phyloP scores from a whole-genome alignment of 2,329 filamentous ascomycete genomes.

The Apiospora phragmitis region DNA sequence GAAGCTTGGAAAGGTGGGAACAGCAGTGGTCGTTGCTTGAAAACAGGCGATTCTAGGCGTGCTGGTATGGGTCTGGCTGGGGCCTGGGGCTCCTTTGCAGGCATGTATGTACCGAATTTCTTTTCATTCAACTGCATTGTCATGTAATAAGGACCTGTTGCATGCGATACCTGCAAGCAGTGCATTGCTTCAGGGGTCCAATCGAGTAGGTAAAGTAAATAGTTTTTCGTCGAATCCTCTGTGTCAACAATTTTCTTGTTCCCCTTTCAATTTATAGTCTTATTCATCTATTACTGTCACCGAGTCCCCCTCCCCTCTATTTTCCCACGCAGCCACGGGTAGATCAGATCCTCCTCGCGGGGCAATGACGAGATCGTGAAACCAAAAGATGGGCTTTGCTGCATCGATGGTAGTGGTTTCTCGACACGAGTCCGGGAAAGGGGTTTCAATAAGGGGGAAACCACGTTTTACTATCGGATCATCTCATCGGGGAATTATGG shows the following conservation, averaged over 20 bases:
- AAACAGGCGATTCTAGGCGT: not conserved
- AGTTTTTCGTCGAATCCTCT: not conserved
- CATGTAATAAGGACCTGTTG: not conserved
- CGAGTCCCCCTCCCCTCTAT: not conserved
- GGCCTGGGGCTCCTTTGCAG: not conserved
- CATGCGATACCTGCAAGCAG: not conserved
- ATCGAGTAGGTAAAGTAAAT: not conserved
- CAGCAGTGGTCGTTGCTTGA: not conserved
- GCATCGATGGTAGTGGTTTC: not conserved
- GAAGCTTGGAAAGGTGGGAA: not conserved
- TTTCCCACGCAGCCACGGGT: not conserved
- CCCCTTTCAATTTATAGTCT: not conserved
- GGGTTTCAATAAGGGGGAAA: not conserved
- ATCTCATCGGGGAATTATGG: not conserved
- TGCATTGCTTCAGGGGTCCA: not conserved
- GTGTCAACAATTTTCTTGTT: not conserved
- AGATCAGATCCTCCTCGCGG: not conserved
- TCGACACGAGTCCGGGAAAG: not conserved
- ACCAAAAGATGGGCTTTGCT: conserved; percentile 1
- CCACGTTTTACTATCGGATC: conserved; percentile 2
- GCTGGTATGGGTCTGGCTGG: not conserved
- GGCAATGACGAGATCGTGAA: conserved; percentile 4
- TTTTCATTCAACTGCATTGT: not conserved
- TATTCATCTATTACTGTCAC: not conserved
- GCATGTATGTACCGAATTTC: not conserved